Percentiles rank a stretch among this genome's conserved stretches.
phyloP scores from a whole-genome alignment of 1,284 basidiomycete genomes.

The Puccinia novopanici region DNA sequence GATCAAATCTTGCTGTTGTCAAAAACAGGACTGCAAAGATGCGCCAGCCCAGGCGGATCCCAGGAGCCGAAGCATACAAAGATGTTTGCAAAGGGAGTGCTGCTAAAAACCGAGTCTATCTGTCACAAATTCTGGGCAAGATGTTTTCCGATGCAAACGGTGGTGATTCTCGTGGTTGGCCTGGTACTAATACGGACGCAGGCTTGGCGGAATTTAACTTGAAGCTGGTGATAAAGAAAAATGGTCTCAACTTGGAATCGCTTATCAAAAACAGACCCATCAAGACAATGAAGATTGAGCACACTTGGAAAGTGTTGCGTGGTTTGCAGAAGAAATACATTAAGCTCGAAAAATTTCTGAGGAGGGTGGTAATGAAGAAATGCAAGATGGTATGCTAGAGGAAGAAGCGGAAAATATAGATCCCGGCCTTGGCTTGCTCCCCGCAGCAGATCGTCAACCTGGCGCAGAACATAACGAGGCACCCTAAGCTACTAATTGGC shows the following conservation, averaged over 20 bases:
- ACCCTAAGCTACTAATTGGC: no score
- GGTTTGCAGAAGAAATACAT: neutral
- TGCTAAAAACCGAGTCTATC: neutral
- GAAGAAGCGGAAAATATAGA: no score
- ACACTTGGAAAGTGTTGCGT: neutral
- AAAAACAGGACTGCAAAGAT: neutral
- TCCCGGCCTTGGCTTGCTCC: no score
- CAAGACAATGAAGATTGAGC: neutral
- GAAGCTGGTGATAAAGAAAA: neutral
- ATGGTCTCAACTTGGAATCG: neutral
- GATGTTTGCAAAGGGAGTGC: neutral
- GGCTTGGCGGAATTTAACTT: neutral
- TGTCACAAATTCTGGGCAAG: neutral
- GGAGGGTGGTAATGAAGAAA: no score
- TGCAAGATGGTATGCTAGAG: no score
- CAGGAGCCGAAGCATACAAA: neutral
- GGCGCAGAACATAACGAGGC: no score
- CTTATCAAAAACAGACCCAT: neutral
- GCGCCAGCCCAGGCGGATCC: neutral
- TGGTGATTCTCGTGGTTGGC: constrained; percentile 1
- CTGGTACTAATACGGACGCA: neutral
- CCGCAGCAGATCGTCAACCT: no score
- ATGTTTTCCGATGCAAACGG: constrained; percentile 3
- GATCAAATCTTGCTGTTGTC: no score
- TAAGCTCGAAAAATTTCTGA: no score